Evolutionary conservation across 352 stramenopile genomes (phyloP), one percentile per base, ranked within the genome.

Genomic region (Phytophthora fragariaefolia): DNA sequence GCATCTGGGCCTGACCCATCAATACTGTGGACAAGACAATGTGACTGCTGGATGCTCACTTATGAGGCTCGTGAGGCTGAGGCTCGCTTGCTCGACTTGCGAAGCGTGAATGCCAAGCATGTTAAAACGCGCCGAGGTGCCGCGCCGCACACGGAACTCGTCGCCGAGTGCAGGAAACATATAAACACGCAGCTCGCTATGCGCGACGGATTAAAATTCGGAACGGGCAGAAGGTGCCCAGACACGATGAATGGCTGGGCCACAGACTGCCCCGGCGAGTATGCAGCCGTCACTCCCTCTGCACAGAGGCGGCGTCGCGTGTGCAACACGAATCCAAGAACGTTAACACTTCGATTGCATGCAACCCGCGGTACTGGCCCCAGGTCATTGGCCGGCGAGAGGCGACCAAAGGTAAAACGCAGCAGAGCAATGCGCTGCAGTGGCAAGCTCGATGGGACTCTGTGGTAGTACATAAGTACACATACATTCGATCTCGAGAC

Each of bases 311-410:
- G 26, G 17, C 51, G 45, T 13, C 51, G 45, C 20, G 24, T 26
- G 54, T 32, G 18, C 32, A 46, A 47, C 32, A 48, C 20, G 26
- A 18, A 38, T 32, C 22, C 27, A 2, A 63, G 22, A 26, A n/a
- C 48, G 58, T 58, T 53, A 66, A 52, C 58, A 46, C 47, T 51
- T 52, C 26, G 58, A 66, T 58, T 66, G 58, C 47, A 66, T 66
- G 58, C 58, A 52, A 47, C 13, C 10, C 26, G 22, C 22, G 20
- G 20, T 45, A 60, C 30, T 30, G 20, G 20, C 22, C 4, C 48
- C 8, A 17, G 15, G 36, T 8, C 20, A 23, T 6, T 23, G 32
- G 49, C 34, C 13, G 1, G 34, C 34, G 34, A 42, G 12, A 18
- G 34, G 34, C 34, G 34, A 17, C 34, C 34, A 42, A 38, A 13